Conservation (phyloP, 805 yeast species). For the Kluyveromyces siamensis region DNA sequence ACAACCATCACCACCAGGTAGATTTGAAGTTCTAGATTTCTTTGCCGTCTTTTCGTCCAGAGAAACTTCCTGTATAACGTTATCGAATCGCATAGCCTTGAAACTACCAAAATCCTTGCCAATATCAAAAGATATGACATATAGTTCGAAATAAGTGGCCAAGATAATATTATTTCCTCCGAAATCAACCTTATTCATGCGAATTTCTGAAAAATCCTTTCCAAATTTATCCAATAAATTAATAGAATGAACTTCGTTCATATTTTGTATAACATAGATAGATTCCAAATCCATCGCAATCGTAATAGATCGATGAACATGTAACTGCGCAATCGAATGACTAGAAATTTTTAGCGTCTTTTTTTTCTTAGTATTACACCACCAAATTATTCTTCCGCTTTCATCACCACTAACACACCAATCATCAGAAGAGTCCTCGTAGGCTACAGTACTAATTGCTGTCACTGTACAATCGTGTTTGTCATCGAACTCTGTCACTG, state of each 20-base stretch:
- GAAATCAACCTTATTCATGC: constrained; percentile 25
- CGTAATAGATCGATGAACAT: constrained; percentile 17
- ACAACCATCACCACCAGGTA: constrained; percentile 30
- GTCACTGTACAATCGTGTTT: constrained; percentile 25
- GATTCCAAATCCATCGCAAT: constrained; percentile 17
- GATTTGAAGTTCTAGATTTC: constrained; percentile 15
- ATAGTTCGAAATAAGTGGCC: constrained; percentile 12
- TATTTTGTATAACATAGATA: constrained; percentile 17
- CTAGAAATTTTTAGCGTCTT: constrained; percentile 13
- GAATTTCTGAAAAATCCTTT: constrained; percentile 7
- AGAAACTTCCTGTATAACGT: constrained; percentile 9
- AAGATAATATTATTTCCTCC: constrained; percentile 22
- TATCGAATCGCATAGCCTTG: constrained; percentile 10
- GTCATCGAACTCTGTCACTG: constrained; percentile 23
- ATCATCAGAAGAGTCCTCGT: constrained; percentile 18
- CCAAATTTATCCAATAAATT: constrained; percentile 10
- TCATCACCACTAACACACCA: constrained; percentile 27
- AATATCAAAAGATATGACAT: constrained; percentile 19
- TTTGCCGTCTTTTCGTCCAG: constrained; percentile 24
- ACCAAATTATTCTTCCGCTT: constrained; percentile 28
- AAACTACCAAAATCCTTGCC: constrained; percentile 17
- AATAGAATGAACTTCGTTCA: constrained; percentile 12
- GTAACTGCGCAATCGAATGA: constrained; percentile 14
- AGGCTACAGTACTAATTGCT: constrained; percentile 20
- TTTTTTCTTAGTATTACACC: constrained; percentile 22